Conservation (phyloP, 306 rosid species). For the Corylus americana region DNA sequence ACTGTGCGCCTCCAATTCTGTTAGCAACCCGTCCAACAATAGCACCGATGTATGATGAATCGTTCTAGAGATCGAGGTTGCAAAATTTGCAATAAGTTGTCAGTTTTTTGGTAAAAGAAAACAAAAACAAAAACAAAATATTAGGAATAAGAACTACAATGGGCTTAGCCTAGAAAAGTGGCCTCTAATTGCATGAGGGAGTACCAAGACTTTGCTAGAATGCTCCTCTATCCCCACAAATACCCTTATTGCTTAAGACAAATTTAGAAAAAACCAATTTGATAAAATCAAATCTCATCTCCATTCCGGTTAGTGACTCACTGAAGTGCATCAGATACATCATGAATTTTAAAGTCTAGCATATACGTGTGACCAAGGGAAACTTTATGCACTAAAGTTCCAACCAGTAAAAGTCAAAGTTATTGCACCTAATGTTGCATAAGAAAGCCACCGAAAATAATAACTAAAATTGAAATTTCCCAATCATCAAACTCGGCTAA, state of each 20-base stretch:
- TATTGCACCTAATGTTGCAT: background rate
- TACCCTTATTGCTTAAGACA: background rate
- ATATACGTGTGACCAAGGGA: background rate
- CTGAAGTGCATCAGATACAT: background rate
- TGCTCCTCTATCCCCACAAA: background rate
- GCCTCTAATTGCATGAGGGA: background rate
- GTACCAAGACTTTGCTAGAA: background rate
- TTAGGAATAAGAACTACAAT: background rate
- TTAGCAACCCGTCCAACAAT: conserved; percentile 85
- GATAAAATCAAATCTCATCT: background rate
- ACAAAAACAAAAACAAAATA: background rate
- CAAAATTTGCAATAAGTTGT: background rate
- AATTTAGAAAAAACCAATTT: background rate
- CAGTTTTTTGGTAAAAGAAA: background rate
- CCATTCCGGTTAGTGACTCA: background rate
- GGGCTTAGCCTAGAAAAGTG: background rate
- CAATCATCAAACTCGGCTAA: background rate
- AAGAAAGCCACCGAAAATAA: background rate
- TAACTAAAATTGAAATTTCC: background rate
- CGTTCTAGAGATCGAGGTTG: conserved; percentile 55
- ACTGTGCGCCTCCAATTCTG: conserved; percentile 81
- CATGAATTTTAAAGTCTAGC: background rate
- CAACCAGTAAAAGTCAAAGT: background rate
- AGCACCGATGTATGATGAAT: conserved; percentile 64
- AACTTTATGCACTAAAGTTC: background rate